Conservation (phyloP, 768 basidiomycete genomes). For the Cystofilobasidium capitatum region DNA sequence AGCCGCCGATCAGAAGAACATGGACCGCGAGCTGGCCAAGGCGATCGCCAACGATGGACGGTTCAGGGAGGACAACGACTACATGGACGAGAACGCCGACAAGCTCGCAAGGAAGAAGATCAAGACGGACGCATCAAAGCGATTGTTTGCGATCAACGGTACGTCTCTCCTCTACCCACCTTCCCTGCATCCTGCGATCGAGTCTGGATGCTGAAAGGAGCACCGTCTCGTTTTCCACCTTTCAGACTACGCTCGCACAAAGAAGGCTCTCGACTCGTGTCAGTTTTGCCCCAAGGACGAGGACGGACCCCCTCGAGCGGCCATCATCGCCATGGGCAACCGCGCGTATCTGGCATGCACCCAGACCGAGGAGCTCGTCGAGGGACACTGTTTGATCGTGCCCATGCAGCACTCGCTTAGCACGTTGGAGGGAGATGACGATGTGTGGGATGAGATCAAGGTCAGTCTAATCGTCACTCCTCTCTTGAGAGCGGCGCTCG, state of each 20-base stretch:
- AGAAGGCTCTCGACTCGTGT: slow-evolving; percentile 76
- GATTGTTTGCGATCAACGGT: slow-evolving; percentile 94
- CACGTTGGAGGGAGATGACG: slow-evolving; percentile 88
- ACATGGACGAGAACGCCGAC: slow-evolving; percentile 94
- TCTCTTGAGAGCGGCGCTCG: not conserved
- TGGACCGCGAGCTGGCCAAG: slow-evolving; percentile 79
- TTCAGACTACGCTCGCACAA: slow-evolving; percentile 86
- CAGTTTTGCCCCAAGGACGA: slow-evolving; percentile 74
- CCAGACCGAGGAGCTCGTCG: slow-evolving; percentile 70
- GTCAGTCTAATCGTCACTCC: slow-evolving; percentile 44
- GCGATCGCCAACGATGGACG: slow-evolving; percentile 81
- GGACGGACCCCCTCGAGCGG: slow-evolving; percentile 75
- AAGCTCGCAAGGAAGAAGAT: slow-evolving; percentile 85
- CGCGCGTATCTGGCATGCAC: slow-evolving; percentile 86
- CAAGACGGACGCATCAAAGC: slow-evolving; percentile 91
- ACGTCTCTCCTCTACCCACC: slow-evolving; percentile 30
- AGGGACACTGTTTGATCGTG: slow-evolving; percentile 88
- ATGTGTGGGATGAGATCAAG: slow-evolving; percentile 94
- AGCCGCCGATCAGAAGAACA: slow-evolving; percentile 76
- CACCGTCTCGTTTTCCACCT: not conserved
- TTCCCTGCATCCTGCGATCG: not conserved
- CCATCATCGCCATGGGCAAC: slow-evolving; percentile 82
- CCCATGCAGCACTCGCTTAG: slow-evolving; percentile 88
- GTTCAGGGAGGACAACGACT: slow-evolving; percentile 84
- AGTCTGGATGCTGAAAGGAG: not conserved